Conservation (phyloP, 768 basidiomycete species). For the Myochromella boudieri region DNA sequence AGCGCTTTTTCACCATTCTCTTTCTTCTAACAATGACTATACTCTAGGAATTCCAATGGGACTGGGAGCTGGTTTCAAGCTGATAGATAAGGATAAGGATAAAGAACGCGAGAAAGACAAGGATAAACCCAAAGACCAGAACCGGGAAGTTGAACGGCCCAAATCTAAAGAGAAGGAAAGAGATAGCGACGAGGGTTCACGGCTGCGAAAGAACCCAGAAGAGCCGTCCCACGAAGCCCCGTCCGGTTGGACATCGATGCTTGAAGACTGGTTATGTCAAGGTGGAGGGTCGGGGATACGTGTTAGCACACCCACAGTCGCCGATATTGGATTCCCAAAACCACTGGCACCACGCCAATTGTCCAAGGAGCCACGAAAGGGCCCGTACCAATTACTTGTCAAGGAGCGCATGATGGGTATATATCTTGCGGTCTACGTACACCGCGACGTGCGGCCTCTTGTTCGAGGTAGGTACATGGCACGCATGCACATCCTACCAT, state of each 20-base stretch:
- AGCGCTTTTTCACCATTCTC: not conserved
- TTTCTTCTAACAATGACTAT: not conserved
- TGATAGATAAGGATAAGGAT: conserved; percentile 52
- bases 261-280: conserved; percentile 73
- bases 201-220: conserved; percentile 33
- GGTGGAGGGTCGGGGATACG: conserved; percentile 32
- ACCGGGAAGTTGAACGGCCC: conserved; percentile 29
- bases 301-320: conserved; percentile 31
- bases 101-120: conserved; percentile 43
- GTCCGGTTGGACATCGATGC: conserved; percentile 71
- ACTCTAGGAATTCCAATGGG: conserved; percentile 74
- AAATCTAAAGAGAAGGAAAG: conserved; percentile 36
- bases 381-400: conserved; percentile 80
- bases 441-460: conserved; percentile 64
- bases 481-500: not conserved
- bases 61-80: conserved; percentile 73
- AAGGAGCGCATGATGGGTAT: conserved; percentile 94
- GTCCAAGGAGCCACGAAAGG: conserved; percentile 47
- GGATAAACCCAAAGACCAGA: conserved; percentile 28
- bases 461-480: conserved; percentile 49
- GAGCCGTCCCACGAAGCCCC: conserved; percentile 34
- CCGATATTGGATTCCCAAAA: conserved; percentile 43
- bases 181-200: conserved; percentile 32
- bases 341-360: conserved; percentile 39
- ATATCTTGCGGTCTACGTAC: conserved; percentile 74